phyloP scores from a whole-genome alignment of 352 stramenopile species.

The Phytophthora aleatoria region DNA sequence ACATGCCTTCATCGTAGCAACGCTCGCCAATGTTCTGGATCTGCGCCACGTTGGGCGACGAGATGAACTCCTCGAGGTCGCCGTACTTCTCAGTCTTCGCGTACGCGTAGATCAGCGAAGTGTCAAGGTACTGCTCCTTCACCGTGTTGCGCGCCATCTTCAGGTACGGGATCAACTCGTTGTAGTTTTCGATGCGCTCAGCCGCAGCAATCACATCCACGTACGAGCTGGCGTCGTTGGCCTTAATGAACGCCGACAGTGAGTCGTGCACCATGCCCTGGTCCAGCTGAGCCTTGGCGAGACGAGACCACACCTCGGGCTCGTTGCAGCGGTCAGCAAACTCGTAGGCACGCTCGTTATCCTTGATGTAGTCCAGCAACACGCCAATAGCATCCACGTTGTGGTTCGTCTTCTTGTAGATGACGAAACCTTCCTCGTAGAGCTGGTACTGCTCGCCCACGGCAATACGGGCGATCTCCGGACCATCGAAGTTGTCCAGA shows the following conservation, averaged over 20 bases:
- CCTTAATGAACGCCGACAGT: conserved; percentile 99
- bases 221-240: conserved; percentile 97
- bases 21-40: conserved; percentile 99
- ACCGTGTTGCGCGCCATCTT: conserved; percentile 99
- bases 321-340: conserved; percentile 99
- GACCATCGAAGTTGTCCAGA: conserved; percentile 99
- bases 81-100: conserved; percentile 98
- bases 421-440: conserved; percentile 99
- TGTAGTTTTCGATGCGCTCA: conserved; percentile 96
- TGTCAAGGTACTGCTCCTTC: conserved; percentile 99
- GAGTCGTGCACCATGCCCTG: conserved; percentile 95
- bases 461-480: conserved; percentile 99
- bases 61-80: conserved; percentile 99
- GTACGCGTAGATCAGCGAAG: conserved; percentile 99
- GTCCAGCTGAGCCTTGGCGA: conserved; percentile 98
- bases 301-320: conserved; percentile 98
- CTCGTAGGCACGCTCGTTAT: conserved; percentile 98
- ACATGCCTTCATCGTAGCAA: conserved; percentile 98
- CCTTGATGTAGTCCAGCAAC: conserved; percentile 96
- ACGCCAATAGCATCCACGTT: conserved; percentile 95
- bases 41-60: conserved; percentile 98
- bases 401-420: conserved; percentile 99
- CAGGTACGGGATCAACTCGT: conserved; percentile 98
- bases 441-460: conserved; percentile 98
- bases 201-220: conserved; percentile 97